Evolutionary conservation across 352 stramenopile genomes (phyloP).

Genomic region (Globisporangium polare): DNA sequence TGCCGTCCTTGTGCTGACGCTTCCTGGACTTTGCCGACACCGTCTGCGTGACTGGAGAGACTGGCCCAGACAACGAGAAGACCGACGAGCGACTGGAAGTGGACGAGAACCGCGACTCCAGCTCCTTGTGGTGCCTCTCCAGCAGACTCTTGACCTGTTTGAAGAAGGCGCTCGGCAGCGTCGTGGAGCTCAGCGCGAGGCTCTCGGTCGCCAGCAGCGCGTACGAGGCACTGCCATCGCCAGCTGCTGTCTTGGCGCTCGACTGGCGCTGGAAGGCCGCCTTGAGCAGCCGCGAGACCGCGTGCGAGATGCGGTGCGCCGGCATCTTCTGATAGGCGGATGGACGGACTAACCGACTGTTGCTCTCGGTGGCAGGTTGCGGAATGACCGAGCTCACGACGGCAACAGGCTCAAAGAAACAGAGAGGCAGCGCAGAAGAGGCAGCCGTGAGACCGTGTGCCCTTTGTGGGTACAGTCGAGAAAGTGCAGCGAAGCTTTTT

Average conservation of each 20-base stretch:
- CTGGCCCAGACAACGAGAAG: constrained; percentile 5
- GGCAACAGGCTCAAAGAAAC: not conserved
- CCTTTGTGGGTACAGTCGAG: not conserved
- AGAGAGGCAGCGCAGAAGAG: not conserved
- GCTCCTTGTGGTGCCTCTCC: constrained; percentile 7
- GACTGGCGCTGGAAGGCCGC: constrained; percentile 33
- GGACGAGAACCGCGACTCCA: constrained; percentile 12
- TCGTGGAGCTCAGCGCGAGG: not conserved
- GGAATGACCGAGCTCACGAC: not conserved
- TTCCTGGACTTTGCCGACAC: constrained; percentile 1
- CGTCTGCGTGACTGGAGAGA: constrained; percentile 16
- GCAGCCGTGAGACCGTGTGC: not conserved
- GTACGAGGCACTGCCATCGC: constrained; percentile 12
- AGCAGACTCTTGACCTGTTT: constrained; percentile 18
- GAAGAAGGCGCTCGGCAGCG: constrained; percentile 32
- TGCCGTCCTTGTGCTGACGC: constrained; percentile 10
- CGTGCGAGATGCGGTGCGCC: constrained; percentile 34
- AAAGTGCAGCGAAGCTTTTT: no score
- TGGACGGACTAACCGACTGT: not conserved
- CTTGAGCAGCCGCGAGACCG: constrained; percentile 32
- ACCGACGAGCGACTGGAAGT: constrained; percentile 1
- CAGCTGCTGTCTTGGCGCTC: constrained; percentile 11
- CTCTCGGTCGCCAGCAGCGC: constrained; percentile 17
- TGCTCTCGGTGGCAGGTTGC: not conserved
- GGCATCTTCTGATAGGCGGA: constrained; percentile 1